Percentiles rank a stretch among this genome's conserved stretches.
phyloP scores from a whole-genome alignment of 163 green algal species.

The Coccomyxa subellipsoidea region DNA sequence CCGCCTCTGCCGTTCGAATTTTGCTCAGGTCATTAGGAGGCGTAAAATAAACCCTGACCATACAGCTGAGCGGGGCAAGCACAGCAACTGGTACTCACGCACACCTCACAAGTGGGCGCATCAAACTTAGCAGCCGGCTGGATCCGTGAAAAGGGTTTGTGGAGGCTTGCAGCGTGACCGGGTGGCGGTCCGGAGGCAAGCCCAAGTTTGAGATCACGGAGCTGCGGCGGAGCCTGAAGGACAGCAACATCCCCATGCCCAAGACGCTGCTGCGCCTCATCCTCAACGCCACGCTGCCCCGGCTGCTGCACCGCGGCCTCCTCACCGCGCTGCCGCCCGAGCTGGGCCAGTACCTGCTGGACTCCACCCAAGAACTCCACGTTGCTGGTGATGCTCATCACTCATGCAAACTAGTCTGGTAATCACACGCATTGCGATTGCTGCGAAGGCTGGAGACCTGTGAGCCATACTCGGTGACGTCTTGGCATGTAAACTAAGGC shows the following conservation, averaged over 20 bases:
- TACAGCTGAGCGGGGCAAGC: too few relatives aligned
- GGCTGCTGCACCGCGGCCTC: conserved; percentile 49
- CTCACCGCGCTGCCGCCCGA: conserved; percentile 50
- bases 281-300: conserved; percentile 47
- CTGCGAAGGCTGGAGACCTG: too few relatives aligned
- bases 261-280: conserved; percentile 53
- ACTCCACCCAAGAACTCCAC: conserved; percentile 26
- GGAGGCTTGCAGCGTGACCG: conserved; percentile 19
- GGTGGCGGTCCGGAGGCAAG: conserved; percentile 40
- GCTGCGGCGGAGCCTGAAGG: conserved; percentile 44
- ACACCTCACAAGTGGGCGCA: too few relatives aligned
- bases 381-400: conserved; percentile 19
- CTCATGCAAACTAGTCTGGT: too few relatives aligned
- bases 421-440: too few relatives aligned
- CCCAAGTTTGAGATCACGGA: conserved; percentile 54
- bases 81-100: too few relatives aligned
- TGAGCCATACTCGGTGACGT: too few relatives aligned
- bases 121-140: too few relatives aligned
- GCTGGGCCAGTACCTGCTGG: conserved; percentile 57
- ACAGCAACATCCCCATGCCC: conserved; percentile 66
- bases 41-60: too few relatives aligned
- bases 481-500: too few relatives aligned
- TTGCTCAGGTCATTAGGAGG: too few relatives aligned
- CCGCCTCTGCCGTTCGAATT: not conserved
- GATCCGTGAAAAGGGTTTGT: not conserved